phyloP scores from a whole-genome alignment of 164 flowering plant species.

The Platanus orientalis region DNA sequence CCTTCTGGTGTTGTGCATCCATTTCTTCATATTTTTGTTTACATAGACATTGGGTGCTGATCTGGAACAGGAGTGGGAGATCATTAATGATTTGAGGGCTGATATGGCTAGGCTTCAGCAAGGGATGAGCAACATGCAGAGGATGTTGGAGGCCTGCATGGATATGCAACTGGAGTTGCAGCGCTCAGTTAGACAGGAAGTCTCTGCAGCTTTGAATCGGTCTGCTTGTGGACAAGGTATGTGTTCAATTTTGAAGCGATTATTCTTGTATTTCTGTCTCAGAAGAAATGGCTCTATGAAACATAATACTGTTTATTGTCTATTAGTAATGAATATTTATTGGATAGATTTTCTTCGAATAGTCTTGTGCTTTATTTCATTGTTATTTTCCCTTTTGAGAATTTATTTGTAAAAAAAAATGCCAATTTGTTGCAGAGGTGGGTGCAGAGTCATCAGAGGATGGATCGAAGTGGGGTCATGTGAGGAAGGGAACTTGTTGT shows the following conservation, averaged over 20 bases:
- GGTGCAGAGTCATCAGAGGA: conserved; percentile 62
- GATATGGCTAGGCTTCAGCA: conserved; percentile 55
- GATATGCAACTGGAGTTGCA: conserved; percentile 56
- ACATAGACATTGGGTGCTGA: background rate
- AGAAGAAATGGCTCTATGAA: no score
- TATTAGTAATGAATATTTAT: no score
- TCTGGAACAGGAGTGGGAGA: conserved; percentile 68
- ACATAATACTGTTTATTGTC: no score
- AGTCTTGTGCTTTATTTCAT: no score
- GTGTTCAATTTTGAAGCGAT: background rate
- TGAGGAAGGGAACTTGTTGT: conserved; percentile 87
- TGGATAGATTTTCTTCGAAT: no score
- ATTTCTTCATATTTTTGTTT: background rate
- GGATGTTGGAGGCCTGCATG: conserved; percentile 89
- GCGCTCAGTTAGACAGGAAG: conserved; percentile 83
- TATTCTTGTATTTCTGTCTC: no score
- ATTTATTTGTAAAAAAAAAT: background rate
- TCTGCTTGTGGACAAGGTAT: conserved; percentile 61
- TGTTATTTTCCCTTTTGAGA: background rate
- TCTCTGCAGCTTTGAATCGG: conserved; percentile 76
- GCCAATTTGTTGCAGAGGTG: conserved; percentile 22
- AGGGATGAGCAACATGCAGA: conserved; percentile 84
- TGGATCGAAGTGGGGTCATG: conserved; percentile 77
- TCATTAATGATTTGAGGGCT: conserved; percentile 42
- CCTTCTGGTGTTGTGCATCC: background rate